These are phyloP conservation scores for Mortierella sp. DNA, from an alignment of 371 early-diverging fungal species.

Conservation along the genomic window DNA sequence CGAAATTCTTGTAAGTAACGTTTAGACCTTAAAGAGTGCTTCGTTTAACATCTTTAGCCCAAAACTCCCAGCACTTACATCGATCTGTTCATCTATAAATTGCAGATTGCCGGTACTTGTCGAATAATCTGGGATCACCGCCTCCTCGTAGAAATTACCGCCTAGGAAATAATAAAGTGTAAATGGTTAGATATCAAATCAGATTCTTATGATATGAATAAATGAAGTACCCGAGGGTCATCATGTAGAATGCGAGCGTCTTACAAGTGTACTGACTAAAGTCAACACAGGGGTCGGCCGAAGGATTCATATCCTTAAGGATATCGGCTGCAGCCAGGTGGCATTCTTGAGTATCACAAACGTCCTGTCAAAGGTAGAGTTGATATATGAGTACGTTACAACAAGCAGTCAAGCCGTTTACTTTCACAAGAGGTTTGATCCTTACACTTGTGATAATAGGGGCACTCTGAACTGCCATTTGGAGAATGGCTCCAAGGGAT, in stretches of 20 bases:
- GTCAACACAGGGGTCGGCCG: constrained; percentile 9
- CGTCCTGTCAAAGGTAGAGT: background rate
- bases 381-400: background rate
- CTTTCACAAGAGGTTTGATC: background rate
- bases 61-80: too few relatives aligned
- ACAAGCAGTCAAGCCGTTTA: background rate
- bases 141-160: too few relatives aligned
- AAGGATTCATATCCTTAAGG: constrained; percentile 4
- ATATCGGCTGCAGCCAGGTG: background rate
- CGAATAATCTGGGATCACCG: too few relatives aligned
- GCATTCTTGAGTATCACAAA: constrained; percentile 13
- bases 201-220: too few relatives aligned
- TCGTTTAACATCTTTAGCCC: too few relatives aligned
- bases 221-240: background rate
- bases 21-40: too few relatives aligned
- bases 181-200: background rate
- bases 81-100: too few relatives aligned
- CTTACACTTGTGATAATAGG: background rate
- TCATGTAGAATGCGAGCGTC: background rate
- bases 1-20: too few relatives aligned
- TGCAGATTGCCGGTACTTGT: too few relatives aligned
- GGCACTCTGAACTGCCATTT: constrained; percentile 8
- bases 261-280: constrained; percentile 12
- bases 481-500: constrained; percentile 9
- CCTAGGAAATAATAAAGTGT: background rate